Evolutionary conservation across 139 green algal species (phyloP).

Genomic region (Chlorella sp.): DNA sequence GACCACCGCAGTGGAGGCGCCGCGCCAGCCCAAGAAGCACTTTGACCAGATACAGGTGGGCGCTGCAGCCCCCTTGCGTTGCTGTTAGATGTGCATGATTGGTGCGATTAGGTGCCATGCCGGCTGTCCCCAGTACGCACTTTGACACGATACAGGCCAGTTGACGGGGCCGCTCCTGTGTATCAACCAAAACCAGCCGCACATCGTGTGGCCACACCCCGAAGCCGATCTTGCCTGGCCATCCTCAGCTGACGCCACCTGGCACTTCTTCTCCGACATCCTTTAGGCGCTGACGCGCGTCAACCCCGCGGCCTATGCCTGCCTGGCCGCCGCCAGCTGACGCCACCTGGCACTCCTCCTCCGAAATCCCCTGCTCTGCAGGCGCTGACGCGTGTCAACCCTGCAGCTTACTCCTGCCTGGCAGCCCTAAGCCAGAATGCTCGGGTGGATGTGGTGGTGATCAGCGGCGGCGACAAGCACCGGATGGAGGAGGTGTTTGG

Average conservation of each 20-base stretch:
- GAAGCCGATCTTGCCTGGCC: too few relatives aligned
- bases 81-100: too few relatives aligned
- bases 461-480: conserved; percentile 76
- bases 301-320: too few relatives aligned
- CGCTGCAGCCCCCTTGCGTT: too few relatives aligned
- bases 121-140: too few relatives aligned
- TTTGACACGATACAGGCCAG: too few relatives aligned
- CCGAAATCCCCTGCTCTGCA: background rate
- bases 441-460: conserved; percentile 43
- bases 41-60: conserved; percentile 69
- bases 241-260: too few relatives aligned
- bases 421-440: conserved; percentile 63
- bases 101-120: too few relatives aligned
- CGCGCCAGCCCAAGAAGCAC: conserved; percentile 79
- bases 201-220: too few relatives aligned
- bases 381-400: conserved; percentile 61
- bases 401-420: conserved; percentile 56
- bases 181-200: too few relatives aligned
- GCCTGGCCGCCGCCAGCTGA: too few relatives aligned
- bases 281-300: conserved; percentile 57
- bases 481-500: conserved; percentile 91
- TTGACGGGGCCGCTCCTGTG: too few relatives aligned
- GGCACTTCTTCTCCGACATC: background rate
- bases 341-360: background rate
- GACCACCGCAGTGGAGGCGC: conserved; percentile 84